These are phyloP conservation scores for Xylaria nigripes DNA, from an alignment of 495 filamentous ascomycete species.

Conservation along the genomic window DNA sequence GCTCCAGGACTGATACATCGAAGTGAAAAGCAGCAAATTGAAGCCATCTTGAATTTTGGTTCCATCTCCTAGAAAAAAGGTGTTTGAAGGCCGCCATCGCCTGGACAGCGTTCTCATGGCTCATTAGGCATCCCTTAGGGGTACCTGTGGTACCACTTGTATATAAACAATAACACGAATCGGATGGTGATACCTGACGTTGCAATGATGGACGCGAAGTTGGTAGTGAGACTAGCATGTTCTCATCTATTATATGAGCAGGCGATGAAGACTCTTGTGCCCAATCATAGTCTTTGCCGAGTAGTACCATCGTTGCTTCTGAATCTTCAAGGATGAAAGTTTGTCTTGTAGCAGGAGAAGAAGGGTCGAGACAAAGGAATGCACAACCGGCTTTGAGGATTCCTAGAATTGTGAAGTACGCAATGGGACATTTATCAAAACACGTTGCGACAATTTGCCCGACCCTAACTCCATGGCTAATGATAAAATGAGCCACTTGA, in stretches of 20 bases:
- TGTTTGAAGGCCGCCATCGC: conserved; percentile 65
- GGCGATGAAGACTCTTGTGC: conserved; percentile 22
- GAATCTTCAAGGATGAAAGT: conserved; percentile 62
- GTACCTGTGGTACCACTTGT: conserved; percentile 77
- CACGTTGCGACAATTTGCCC: conserved; percentile 62
- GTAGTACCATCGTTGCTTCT: conserved; percentile 43
- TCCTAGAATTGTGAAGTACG: conserved; percentile 71
- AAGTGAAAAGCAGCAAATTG: conserved; percentile 89
- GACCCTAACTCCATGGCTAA: conserved; percentile 20
- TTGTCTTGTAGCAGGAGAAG: conserved; percentile 52
- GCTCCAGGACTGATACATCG: conserved; percentile 79
- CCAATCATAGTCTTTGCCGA: conserved; percentile 25
- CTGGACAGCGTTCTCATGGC: conserved; percentile 66
- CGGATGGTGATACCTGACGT: conserved; percentile 29
- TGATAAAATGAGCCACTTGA: conserved; percentile 49
- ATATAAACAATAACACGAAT: conserved; percentile 65
- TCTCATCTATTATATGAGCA: conserved; percentile 30
- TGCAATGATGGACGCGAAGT: conserved; percentile 15
- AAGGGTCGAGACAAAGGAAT: conserved; percentile 68
- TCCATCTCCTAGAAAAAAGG: conserved; percentile 64
- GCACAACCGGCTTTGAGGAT: conserved; percentile 75
- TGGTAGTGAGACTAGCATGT: conserved; percentile 20
- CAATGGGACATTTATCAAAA: conserved; percentile 73
- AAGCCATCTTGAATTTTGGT: conserved; percentile 60
- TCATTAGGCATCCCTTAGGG: conserved; percentile 70